Percentiles rank a stretch among this genome's conserved stretches.
Evolutionary conservation across 208 protist species (phyloP).

Genomic region (Leishmania arabica): DNA sequence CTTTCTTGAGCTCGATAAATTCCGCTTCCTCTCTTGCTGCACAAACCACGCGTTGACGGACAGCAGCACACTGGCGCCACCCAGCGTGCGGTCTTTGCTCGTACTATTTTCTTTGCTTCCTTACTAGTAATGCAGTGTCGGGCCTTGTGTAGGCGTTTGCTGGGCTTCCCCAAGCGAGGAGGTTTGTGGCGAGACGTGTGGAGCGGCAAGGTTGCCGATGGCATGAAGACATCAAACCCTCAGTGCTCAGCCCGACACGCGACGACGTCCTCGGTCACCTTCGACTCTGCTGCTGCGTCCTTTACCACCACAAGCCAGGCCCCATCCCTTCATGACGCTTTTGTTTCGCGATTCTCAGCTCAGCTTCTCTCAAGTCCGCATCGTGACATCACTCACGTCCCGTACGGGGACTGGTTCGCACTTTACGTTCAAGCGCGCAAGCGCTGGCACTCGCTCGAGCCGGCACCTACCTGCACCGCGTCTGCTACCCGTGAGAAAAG

Average conservation of each 20-base stretch:
- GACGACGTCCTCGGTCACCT: background rate
- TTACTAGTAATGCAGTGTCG: background rate
- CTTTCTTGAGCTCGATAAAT: no score
- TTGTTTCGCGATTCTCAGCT: conserved; percentile 28
- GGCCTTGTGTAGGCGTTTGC: background rate
- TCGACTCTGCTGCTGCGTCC: background rate
- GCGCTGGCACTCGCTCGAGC: conserved; percentile 9
- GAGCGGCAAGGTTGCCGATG: background rate
- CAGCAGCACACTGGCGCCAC: background rate
- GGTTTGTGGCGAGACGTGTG: background rate
- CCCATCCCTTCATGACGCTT: background rate
- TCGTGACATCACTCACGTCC: conserved; percentile 56
- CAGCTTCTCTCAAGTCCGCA: conserved; percentile 53
- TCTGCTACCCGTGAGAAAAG: background rate
- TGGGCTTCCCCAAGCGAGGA: background rate
- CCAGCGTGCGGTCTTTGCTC: background rate
- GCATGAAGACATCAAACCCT: background rate
- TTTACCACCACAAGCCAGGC: background rate
- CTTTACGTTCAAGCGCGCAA: conserved; percentile 57
- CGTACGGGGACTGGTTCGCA: conserved; percentile 73
- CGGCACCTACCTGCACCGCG: background rate
- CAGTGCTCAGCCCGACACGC: conserved; percentile 3
- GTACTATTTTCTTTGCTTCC: background rate
- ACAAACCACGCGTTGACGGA: background rate
- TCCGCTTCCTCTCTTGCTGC: background rate